These are phyloP conservation scores for Capsicum baccatum DNA, from an alignment of 257 asterid genomes.

Conservation along the genomic window DNA sequence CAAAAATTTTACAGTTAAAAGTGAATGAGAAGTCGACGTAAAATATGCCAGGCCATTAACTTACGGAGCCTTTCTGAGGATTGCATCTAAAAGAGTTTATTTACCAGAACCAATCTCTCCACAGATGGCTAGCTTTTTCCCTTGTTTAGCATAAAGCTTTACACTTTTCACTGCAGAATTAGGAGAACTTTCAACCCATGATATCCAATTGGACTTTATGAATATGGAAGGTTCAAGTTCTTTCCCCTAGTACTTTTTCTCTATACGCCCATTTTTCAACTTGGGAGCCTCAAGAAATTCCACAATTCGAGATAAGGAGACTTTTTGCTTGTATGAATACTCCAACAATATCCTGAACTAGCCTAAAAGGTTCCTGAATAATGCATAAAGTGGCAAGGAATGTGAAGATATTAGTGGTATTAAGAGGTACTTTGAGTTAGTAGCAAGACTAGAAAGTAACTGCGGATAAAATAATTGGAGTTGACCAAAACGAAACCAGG, in stretches of 20 bases:
- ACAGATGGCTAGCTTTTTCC: slow-evolving; percentile 49
- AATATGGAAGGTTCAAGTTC: slow-evolving; percentile 29
- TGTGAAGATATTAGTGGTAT: slow-evolving; percentile 43
- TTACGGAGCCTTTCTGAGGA: slow-evolving; percentile 48
- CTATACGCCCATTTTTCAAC: slow-evolving; percentile 28
- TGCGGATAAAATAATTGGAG: slow-evolving; percentile 45
- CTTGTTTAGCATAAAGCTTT: slow-evolving; percentile 36
- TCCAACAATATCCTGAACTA: slow-evolving; percentile 48
- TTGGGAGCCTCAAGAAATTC: slow-evolving; percentile 49
- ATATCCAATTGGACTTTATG: slow-evolving; percentile 35
- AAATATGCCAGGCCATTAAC: slow-evolving; percentile 44
- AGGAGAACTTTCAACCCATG: slow-evolving; percentile 37
- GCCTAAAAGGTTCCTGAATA: slow-evolving; percentile 49
- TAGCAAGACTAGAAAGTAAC: slow-evolving; percentile 49
- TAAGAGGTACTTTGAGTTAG: slow-evolving; percentile 40
- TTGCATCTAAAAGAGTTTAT: slow-evolving; percentile 46
- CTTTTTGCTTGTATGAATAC: slow-evolving; percentile 46
- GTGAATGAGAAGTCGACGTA: neutral
- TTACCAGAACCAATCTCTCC: slow-evolving; percentile 59
- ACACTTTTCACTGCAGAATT: slow-evolving; percentile 33
- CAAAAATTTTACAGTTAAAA: neutral
- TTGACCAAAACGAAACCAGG: slow-evolving; percentile 47
- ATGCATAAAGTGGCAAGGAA: slow-evolving; percentile 48
- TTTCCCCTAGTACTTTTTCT: neutral
- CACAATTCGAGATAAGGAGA: slow-evolving; percentile 42